Percentiles rank a stretch among this genome's conserved stretches.
These are phyloP conservation scores for Solanum chmielewskii DNA, from an alignment of 257 asterid species.

Conservation along the genomic window DNA sequence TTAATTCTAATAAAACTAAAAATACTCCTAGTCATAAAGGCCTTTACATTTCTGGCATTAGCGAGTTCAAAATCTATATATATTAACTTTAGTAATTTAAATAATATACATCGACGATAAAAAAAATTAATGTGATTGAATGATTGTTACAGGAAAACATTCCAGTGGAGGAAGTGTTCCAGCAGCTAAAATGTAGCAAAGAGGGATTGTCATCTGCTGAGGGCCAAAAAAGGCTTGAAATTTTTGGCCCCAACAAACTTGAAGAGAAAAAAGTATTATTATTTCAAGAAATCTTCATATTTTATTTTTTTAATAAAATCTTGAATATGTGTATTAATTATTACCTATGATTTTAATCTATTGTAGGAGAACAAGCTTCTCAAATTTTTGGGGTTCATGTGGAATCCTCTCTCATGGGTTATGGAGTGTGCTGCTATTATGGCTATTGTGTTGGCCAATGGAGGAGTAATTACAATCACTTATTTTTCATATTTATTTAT, in stretches of 20 bases:
- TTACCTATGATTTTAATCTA: neutral
- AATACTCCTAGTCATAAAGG: neutral
- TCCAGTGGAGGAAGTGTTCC: constrained; percentile 71
- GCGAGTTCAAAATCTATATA: neutral
- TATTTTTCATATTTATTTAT: neutral
- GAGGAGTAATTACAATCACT: constrained; percentile 37
- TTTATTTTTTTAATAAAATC: neutral
- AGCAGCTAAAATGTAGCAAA: constrained; percentile 42
- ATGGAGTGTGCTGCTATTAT: constrained; percentile 86
- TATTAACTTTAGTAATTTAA: neutral
- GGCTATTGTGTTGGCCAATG: constrained; percentile 80
- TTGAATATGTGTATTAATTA: neutral
- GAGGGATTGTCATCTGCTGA: constrained; percentile 51
- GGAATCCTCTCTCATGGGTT: constrained; percentile 99
- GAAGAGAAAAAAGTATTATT: constrained; percentile 49
- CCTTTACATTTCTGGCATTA: neutral
- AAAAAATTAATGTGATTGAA: neutral
- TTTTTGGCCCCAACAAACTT: constrained; percentile 70
- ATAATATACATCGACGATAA: neutral
- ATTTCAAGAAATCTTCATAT: neutral
- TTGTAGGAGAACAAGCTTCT: constrained; percentile 44
- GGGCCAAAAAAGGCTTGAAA: constrained; percentile 47
- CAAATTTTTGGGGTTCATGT: constrained; percentile 87
- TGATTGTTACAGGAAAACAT: constrained; percentile 38
- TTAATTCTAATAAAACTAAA: too few relatives aligned